These are phyloP conservation scores for Apiospora kogelbergensis DNA, from an alignment of 2,329 filamentous ascomycete species.

Conservation along the genomic window DNA sequence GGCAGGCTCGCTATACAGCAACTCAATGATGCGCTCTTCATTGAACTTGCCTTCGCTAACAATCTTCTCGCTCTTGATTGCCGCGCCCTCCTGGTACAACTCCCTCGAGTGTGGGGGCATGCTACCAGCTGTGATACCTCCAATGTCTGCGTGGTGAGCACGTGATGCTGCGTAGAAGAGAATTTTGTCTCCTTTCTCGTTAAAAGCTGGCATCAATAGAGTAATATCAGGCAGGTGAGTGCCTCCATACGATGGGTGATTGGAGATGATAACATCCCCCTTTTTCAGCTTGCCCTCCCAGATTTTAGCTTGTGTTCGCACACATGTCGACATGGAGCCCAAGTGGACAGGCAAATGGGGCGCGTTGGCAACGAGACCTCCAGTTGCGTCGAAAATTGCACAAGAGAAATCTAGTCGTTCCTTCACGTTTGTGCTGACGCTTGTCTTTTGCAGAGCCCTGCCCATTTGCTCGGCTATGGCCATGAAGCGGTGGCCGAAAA, in stretches of 20 bases:
- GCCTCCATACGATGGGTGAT: constrained; percentile 81
- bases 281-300: constrained; percentile 77
- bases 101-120: constrained; percentile 71
- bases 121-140: constrained; percentile 71
- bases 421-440: constrained; percentile 78
- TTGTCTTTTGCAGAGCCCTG: constrained; percentile 74
- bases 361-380: constrained; percentile 75
- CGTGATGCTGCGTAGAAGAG: constrained; percentile 81
- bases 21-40: constrained; percentile 67
- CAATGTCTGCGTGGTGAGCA: constrained; percentile 81
- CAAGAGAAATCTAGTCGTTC: constrained; percentile 83
- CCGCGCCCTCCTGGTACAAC: constrained; percentile 56
- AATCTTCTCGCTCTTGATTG: constrained; percentile 62
- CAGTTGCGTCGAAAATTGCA: constrained; percentile 74
- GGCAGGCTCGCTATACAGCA: constrained; percentile 69
- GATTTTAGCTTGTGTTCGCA: constrained; percentile 74
- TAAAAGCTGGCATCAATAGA: constrained; percentile 77
- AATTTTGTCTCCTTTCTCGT: constrained; percentile 63
- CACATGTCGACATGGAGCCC: constrained; percentile 83
- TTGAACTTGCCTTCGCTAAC: constrained; percentile 75
- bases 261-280: constrained; percentile 80
- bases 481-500: constrained; percentile 84
- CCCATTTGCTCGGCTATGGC: constrained; percentile 86
- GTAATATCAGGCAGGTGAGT: constrained; percentile 85
- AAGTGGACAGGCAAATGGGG: constrained; percentile 81